Evolutionary conservation across 768 basidiomycete species (phyloP).

Genomic region (Termitomyces sp.): DNA sequence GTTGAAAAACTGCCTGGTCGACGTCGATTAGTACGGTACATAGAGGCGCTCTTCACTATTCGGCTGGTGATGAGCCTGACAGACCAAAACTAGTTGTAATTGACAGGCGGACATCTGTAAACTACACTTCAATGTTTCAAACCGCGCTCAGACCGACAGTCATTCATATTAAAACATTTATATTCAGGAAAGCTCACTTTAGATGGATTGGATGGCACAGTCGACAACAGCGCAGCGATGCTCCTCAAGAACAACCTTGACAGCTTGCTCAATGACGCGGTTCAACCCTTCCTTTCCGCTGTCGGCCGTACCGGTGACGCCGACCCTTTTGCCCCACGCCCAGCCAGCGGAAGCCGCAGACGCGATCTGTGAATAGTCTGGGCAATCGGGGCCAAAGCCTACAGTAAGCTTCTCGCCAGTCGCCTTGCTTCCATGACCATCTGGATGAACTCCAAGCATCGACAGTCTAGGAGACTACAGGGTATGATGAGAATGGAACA

Average conservation of each 20-base stretch:
- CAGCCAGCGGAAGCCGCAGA: conserved; percentile 66
- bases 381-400: conserved; percentile 58
- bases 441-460: conserved; percentile 61
- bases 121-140: too few relatives aligned
- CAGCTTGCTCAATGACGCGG: conserved; percentile 39
- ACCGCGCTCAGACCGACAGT: too few relatives aligned
- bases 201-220: conserved; percentile 41
- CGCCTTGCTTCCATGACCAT: conserved; percentile 43
- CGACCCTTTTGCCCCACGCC: conserved; percentile 47
- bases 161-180: too few relatives aligned
- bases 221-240: conserved; percentile 63
- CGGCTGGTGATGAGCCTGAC: too few relatives aligned
- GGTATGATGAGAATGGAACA: neutral
- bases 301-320: conserved; percentile 15
- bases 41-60: too few relatives aligned
- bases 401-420: conserved; percentile 48
- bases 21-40: too few relatives aligned
- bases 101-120: too few relatives aligned
- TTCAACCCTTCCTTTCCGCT: conserved; percentile 24
- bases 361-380: conserved; percentile 59
- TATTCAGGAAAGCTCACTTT: neutral
- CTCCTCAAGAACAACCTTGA: conserved; percentile 52
- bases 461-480: conserved; percentile 53
- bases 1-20: too few relatives aligned
- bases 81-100: too few relatives aligned